Evolutionary conservation across 1,139 yeast genomes (phyloP), one percentile per base, ranked within the genome.

Genomic region (Suhomyces ambrosiae): DNA sequence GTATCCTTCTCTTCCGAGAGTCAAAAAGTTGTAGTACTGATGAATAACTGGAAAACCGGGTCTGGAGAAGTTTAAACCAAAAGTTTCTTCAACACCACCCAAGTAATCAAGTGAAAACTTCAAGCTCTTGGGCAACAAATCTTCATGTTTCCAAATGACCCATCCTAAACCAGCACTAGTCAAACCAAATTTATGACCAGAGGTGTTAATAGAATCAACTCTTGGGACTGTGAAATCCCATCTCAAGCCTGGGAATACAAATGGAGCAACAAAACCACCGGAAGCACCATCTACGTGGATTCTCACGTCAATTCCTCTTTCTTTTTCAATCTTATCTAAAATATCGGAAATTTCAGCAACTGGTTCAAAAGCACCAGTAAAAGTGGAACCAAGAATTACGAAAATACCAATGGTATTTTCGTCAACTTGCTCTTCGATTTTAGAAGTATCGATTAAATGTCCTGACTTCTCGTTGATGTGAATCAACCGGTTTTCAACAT

Each of bases 221-320:
- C 96, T 75, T 23, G 79, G 78, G 35, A 85, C 59, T 39, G 80
- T 66, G 64, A 89, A 89, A 61, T 88, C 96, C 96, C 96, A 89
- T 47, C 72, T 73, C 48, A 82, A 69, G 21, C 80, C 75, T 5
- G 95, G 95, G 58, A 74, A 83, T 19, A 80, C 63, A 55, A 89
- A 86, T 13, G 97, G 96, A 2, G 95, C 95, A 25, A 87, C 78
- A 56, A 89, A 80, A 1, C 85, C 97, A 40, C 97, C 97, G 30
- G 89, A 79, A 1, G 97, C 97, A 47, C 94, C 97, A 60, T 89
- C 97, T 26, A 89, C 94, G 57, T 89, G 97, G 55, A 89, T 88
- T 39, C 94, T 88, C 36, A 86, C 65, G 52, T 76, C 76, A 44
- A 69, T 49, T 3, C 95, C 95, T 5, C 74, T 80, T 56, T 86